Evolutionary conservation across 2,329 filamentous ascomycete genomes (phyloP).

Genomic region (Aspergillus pseudotamarii): DNA sequence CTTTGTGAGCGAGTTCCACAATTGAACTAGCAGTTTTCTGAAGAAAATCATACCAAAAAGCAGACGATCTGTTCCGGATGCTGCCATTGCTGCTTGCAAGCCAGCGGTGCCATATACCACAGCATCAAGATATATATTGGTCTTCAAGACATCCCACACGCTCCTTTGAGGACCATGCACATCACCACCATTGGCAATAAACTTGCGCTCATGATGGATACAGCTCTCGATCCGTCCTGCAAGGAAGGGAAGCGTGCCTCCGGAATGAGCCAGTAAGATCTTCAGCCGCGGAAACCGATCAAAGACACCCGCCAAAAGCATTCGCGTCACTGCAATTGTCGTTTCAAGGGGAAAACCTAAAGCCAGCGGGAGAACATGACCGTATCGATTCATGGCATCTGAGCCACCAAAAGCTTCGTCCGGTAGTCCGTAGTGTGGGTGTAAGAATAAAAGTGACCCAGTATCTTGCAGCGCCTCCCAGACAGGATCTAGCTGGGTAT

Average conservation of each 20-base stretch:
- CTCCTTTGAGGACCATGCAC: constrained; percentile 61
- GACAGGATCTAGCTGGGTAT: constrained; percentile 70
- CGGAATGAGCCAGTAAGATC: constrained; percentile 83
- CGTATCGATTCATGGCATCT: constrained; percentile 69
- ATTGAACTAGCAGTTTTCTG: neutral
- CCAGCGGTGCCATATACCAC: constrained; percentile 59
- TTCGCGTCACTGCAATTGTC: constrained; percentile 83
- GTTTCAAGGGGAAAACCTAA: constrained; percentile 91
- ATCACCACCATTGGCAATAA: constrained; percentile 65
- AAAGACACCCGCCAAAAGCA: constrained; percentile 86
- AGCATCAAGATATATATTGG: constrained; percentile 84
- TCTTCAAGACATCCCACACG: constrained; percentile 67
- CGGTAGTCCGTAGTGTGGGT: constrained; percentile 90
- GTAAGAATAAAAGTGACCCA: constrained; percentile 73
- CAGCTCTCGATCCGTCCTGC: constrained; percentile 88
- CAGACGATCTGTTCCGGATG: constrained; percentile 49
- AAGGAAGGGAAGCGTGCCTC: constrained; percentile 84
- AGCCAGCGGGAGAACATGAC: constrained; percentile 82
- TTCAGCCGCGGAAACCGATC: constrained; percentile 70
- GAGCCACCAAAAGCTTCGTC: constrained; percentile 79
- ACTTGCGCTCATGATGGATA: constrained; percentile 77
- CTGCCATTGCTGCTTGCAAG: constrained; percentile 76
- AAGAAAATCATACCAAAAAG: constrained; percentile 38
- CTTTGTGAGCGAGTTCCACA: constrained; percentile 10
- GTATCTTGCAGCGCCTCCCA: constrained; percentile 69